Evolutionary conservation across 805 yeast species (phyloP).

Genomic region (Dipodascus albidus): DNA sequence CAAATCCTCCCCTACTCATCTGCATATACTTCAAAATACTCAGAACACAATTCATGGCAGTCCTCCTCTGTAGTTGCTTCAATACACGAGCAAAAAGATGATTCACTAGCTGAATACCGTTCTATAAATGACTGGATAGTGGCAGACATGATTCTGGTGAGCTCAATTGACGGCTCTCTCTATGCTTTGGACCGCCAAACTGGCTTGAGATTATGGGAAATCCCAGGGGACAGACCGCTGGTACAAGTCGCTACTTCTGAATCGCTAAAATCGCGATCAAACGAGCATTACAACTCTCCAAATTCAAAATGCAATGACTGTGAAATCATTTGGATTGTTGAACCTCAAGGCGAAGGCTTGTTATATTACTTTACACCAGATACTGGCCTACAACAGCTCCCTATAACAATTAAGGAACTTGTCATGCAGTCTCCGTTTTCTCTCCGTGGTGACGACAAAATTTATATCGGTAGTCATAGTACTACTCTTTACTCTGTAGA

Average conservation of each 20-base stretch:
- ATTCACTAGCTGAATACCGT: slow-evolving; percentile 8
- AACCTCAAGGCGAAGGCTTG: slow-evolving; percentile 78
- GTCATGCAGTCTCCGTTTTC: slow-evolving; percentile 82
- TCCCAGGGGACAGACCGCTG: slow-evolving; percentile 53
- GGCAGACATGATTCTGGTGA: slow-evolving; percentile 50
- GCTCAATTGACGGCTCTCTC: slow-evolving; percentile 79
- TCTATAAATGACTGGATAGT: slow-evolving; percentile 36
- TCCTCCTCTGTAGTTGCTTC: not conserved
- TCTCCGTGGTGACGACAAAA: slow-evolving; percentile 60
- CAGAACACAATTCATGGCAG: not conserved
- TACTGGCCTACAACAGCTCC: slow-evolving; percentile 68
- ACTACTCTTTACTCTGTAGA: slow-evolving; percentile 70
- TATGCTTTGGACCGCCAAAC: slow-evolving; percentile 69
- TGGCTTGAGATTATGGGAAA: slow-evolving; percentile 69
- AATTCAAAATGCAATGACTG: slow-evolving; percentile 17
- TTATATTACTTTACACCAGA: slow-evolving; percentile 69
- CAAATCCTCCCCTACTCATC: not conserved
- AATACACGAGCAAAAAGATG: slow-evolving; percentile 3
- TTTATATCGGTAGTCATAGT: slow-evolving; percentile 75
- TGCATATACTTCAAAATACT: not conserved
- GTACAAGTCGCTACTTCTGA: slow-evolving; percentile 30
- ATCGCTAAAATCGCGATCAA: slow-evolving; percentile 1
- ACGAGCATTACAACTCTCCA: slow-evolving; percentile 1
- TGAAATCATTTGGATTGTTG: slow-evolving; percentile 69
- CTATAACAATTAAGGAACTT: slow-evolving; percentile 66